Evolutionary conservation across 768 basidiomycete genomes (phyloP).

Genomic region (Kwoniella newhampshirensis): DNA sequence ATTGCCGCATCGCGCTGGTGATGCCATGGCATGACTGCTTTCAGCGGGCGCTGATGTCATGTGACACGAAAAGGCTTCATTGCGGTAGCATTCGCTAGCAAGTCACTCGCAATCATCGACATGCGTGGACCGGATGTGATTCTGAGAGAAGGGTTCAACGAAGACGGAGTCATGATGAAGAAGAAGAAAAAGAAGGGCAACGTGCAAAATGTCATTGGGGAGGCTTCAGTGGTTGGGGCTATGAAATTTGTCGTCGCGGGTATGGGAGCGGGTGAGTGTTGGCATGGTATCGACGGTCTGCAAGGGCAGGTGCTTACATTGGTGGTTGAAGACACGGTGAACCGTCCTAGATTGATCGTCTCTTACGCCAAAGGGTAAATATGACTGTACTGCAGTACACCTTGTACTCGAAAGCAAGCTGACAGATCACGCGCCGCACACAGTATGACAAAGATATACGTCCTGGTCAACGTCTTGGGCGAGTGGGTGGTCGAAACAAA

Average conservation of each 20-base stretch:
- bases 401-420: neutral
- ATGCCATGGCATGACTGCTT: neutral
- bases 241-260: constrained; percentile 69
- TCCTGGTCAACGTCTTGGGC: constrained; percentile 57
- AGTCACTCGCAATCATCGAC: constrained; percentile 66
- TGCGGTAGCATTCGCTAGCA: constrained; percentile 67
- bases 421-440: constrained; percentile 44
- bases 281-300: neutral
- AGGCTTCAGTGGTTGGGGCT: constrained; percentile 55
- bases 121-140: constrained; percentile 72
- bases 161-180: constrained; percentile 49
- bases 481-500: constrained; percentile 55
- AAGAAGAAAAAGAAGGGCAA: constrained; percentile 57
- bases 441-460: constrained; percentile 65
- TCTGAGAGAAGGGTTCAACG: constrained; percentile 57
- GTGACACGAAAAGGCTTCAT: no score
- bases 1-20: neutral
- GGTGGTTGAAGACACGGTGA: constrained; percentile 58
- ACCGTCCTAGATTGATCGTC: constrained; percentile 63
- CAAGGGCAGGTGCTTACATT: neutral
- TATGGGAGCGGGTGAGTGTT: constrained; percentile 59
- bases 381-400: constrained; percentile 2
- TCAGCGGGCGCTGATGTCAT: no score
- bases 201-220: constrained; percentile 53
- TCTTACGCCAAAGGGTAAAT: constrained; percentile 55